These are phyloP conservation scores for Baorangia bicolor DNA, from an alignment of 768 basidiomycete genomes.

Conservation along the genomic window DNA sequence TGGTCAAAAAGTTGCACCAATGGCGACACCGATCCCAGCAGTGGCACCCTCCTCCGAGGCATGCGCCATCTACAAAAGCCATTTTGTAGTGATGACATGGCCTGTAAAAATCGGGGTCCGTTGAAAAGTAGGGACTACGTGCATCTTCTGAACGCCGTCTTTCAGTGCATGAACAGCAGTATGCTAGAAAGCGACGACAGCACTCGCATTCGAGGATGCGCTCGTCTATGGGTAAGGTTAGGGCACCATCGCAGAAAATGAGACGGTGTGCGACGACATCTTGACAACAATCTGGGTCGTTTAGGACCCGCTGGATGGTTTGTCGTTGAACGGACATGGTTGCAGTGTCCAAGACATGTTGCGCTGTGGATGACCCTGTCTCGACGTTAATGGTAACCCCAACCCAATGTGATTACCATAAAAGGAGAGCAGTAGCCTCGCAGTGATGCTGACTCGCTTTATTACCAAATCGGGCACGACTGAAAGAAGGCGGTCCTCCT, in stretches of 20 bases:
- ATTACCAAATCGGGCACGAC: slow-evolving; percentile 11
- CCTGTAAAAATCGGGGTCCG: background rate
- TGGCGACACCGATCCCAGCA: slow-evolving; percentile 26
- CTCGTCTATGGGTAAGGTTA: background rate
- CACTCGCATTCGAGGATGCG: slow-evolving; percentile 1
- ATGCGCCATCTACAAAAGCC: background rate
- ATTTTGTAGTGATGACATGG: slow-evolving; percentile 18
- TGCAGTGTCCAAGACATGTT: background rate
- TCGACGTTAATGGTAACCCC: background rate
- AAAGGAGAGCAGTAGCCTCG: slow-evolving; percentile 10
- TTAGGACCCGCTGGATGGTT: background rate
- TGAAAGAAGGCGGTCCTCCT: slow-evolving; percentile 1
- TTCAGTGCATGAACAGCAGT: background rate
- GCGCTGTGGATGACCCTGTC: background rate
- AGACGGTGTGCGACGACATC: background rate
- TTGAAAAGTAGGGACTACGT: background rate
- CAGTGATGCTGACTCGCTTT: slow-evolving; percentile 22
- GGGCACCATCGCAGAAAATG: background rate
- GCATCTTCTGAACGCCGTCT: background rate
- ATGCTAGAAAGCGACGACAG: background rate
- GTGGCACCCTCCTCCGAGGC: slow-evolving; percentile 19
- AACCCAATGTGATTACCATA: slow-evolving; percentile 4
- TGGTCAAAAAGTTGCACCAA: slow-evolving; percentile 6
- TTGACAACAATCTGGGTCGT: background rate
- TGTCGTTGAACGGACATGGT: background rate